These are phyloP conservation scores for Coemansia sp. DNA, from an alignment of 192 early-diverging fungal species.

Conservation along the genomic window DNA sequence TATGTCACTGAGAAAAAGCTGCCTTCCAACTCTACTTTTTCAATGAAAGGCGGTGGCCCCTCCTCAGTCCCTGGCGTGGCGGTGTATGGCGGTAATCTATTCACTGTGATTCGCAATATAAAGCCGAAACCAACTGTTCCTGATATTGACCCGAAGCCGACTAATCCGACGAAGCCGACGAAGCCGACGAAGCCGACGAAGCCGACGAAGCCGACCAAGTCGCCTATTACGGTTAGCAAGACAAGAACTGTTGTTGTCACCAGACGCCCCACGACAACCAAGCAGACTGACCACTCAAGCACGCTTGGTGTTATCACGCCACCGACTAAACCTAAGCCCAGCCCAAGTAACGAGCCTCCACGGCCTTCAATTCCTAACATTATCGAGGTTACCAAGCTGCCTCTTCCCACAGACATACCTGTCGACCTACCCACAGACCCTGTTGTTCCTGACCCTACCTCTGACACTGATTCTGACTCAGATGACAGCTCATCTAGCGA, in stretches of 20 bases:
- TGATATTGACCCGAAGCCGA: neutral
- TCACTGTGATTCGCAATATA: neutral
- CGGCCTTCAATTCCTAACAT: conserved; percentile 6
- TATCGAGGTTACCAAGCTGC: conserved; percentile 1
- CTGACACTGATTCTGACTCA: neutral
- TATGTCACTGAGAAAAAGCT: conserved; percentile 13
- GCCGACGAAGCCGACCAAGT: neutral
- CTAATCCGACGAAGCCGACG: neutral
- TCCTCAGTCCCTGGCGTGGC: conserved; percentile 10
- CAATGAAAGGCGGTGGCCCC: neutral
- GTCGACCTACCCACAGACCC: neutral
- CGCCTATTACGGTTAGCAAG: neutral
- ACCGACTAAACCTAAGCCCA: neutral
- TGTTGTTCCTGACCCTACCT: neutral
- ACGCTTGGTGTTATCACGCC: neutral
- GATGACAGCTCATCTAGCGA: neutral
- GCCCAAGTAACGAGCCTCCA: neutral
- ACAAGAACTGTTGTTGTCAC: neutral
- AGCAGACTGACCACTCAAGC: neutral
- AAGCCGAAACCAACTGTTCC: neutral
- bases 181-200: neutral
- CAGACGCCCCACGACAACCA: neutral
- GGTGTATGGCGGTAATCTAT: conserved; percentile 34
- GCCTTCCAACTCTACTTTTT: conserved; percentile 1
- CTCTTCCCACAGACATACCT: neutral